Base-by-base conservation (phyloP, 306 rosid genomes). In the Cucumis hystrix region DNA sequence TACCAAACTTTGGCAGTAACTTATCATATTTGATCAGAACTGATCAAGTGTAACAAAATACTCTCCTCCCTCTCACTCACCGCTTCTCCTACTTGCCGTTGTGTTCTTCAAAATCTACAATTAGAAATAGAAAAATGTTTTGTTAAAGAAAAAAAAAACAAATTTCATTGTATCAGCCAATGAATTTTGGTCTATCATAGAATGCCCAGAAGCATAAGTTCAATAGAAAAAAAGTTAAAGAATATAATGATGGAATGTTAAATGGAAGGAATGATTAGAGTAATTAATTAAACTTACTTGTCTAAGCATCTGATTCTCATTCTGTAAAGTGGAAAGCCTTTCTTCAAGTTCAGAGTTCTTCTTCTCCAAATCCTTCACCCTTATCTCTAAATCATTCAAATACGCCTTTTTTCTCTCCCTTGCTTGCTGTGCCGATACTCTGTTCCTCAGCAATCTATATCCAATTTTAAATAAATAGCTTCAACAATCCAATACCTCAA, bases 91-190 rank as follows among this genome's bases (percentile, higher is more conserved):
- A 83, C 92, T 84, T 28, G 97, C 92, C 52, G 98, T 95, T 17
- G 98, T 95, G 87, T 92, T 95, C 90, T 95, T 95, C 95, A 95
- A 76, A 84, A 95, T 92, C 97, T 95, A 89, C 88, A 75, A 57
- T 74, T 23, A 35, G 47, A 52, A 76, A 80, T 25, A 20, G 37
- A 56, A 49, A 52, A 15, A 6, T 0, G 7, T 1, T 15, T 52
- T 14, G 18, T 47, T 47, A 47, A 12, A 1, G 10, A 10, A 45
- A 45, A 45, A 45, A 10, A 45, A 45, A 45, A 45, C 13, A 28
- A 12, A 30, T 28, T 62, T 3, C 37, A 62, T 13, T 20, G 14
- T 28, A 62, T 62, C n/a, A n/a, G n/a, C 67, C 41, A 30, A 25
- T 20, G 63, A 58, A 33, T 33, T n/a, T 21, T 16, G 52, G 52